A percentile compares a stretch with the other conserved stretches of the same genome.
phyloP scores from a whole-genome alignment of 768 basidiomycete genomes.

The Kwoniella dejecticola region DNA sequence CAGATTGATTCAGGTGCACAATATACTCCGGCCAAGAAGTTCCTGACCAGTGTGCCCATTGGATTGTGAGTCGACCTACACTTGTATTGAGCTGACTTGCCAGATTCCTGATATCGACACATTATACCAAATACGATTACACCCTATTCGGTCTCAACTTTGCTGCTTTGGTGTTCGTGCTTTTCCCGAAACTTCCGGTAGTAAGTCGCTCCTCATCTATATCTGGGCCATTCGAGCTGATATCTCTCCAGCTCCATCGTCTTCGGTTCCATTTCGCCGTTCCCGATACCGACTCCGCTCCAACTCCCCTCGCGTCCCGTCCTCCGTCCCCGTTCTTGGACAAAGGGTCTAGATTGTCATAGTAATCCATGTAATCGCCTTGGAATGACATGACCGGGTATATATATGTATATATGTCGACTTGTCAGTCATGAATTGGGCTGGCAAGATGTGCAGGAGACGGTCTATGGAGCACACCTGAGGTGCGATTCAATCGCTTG shows the following conservation, averaged over 20 bases:
- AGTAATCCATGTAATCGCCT: background rate
- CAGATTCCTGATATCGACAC: slow-evolving; percentile 94
- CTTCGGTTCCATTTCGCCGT: slow-evolving; percentile 27
- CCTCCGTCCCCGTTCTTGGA: slow-evolving; percentile 21
- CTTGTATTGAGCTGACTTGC: background rate
- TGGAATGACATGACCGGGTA: too few species aligned
- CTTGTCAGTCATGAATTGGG: too few species aligned
- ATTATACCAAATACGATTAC: slow-evolving; percentile 95
- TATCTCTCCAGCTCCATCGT: slow-evolving; percentile 12
- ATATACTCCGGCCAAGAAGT: slow-evolving; percentile 97
- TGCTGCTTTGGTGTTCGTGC: slow-evolving; percentile 70
- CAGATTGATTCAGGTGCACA: slow-evolving; percentile 99
- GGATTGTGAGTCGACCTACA: slow-evolving; percentile 65
- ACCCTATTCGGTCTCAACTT: slow-evolving; percentile 91
- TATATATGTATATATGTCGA: too few species aligned
- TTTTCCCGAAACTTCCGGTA: slow-evolving; percentile 94
- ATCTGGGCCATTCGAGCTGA: background rate
- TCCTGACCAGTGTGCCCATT: slow-evolving; percentile 87
- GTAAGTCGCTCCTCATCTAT: too few species aligned
- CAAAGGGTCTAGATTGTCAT: slow-evolving; percentile 5
- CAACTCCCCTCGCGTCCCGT: slow-evolving; percentile 17
- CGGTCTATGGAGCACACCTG: too few species aligned
- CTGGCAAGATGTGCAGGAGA: too few species aligned
- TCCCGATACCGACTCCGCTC: slow-evolving; percentile 17
- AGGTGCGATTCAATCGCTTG: too few species aligned